Evolutionary conservation across 169 alveolate genomes (phyloP), one percentile per base, ranked within the genome.

Genomic region (Eimeria praecox): DNA sequence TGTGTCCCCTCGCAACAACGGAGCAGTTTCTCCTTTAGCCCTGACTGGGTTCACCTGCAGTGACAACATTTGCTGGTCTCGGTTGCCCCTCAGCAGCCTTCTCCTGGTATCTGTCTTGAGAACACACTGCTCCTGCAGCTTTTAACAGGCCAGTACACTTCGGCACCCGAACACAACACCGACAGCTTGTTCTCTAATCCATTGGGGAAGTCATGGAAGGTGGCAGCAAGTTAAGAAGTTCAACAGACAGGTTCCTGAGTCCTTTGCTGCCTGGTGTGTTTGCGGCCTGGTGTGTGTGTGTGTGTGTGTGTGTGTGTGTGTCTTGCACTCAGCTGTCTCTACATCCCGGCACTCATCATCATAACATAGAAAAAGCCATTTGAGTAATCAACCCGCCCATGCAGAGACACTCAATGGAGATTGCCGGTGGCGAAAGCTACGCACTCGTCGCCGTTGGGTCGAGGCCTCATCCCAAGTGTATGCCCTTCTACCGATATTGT

Each of bases 391-490:
- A 69, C 8, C 59, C 40, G 30, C n/a, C 20, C 18, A 14, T 5
- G 46, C 71, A 8, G 16, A 49, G 35, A 30, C 73, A 52, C 3
- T 30, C 90, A n/a, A 82, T 82, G 90, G 90, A 82, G 35, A 33
- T n/a, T 44, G 42, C 73, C 30, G 40, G 73, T 14, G 90, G 71
- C 71, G 75, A 82, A 49, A 52, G 49, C 33, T 18, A 49, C 30
- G 90, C 71, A 73, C 52, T 82, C 30, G 90, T 82, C 33, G 90
- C 73, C 33, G 71, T 52, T 18, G 90, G 90, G 52, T 30, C 90
- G 49, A 46, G 90, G 44, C 90, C 71, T 52, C 90, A 82, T 52
- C 90, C 90, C 52, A 82, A 82, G 69, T 82, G 90, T 82, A n/a
- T 73, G 71, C 30, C 14, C 54, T 27, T 14, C 90, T 82, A 14